Conservation (phyloP, 1,139 yeast genomes). For the Hyphopichia khmerensis region DNA sequence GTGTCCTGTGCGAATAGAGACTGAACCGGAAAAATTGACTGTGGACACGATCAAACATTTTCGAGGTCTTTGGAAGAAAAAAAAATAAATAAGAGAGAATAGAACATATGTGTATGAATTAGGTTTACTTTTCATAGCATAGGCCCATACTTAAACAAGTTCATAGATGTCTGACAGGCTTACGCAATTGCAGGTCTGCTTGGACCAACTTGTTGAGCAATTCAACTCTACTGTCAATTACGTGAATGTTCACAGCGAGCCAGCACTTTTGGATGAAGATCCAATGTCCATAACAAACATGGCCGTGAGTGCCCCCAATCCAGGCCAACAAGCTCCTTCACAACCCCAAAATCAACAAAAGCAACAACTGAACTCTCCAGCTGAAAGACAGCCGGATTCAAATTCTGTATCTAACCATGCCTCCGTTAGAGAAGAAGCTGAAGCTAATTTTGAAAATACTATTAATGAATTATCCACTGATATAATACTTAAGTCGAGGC, state of each 20-base stretch:
- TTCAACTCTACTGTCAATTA: slow-evolving; percentile 88
- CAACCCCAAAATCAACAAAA: slow-evolving; percentile 8
- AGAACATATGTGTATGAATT: no score
- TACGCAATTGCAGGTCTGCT: slow-evolving; percentile 87
- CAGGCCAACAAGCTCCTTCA: slow-evolving; percentile 22
- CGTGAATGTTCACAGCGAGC: slow-evolving; percentile 55
- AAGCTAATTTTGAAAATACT: slow-evolving; percentile 48
- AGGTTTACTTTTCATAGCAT: neutral
- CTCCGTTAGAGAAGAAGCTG: slow-evolving; percentile 15
- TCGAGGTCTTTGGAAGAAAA: no score
- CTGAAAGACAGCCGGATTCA: slow-evolving; percentile 16
- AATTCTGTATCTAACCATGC: slow-evolving; percentile 18
- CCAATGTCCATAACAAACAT: slow-evolving; percentile 38
- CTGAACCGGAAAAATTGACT: no score
- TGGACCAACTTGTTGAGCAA: slow-evolving; percentile 90
- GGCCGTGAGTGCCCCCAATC: slow-evolving; percentile 49
- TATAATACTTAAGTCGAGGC: slow-evolving; percentile 80
- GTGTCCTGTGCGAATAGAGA: no score
- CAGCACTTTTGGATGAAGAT: slow-evolving; percentile 39
- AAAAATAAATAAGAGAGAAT: no score
- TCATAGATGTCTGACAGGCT: slow-evolving; percentile 76
- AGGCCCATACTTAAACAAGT: no score
- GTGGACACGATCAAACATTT: no score
- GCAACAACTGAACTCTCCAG: slow-evolving; percentile 10
- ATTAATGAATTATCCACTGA: slow-evolving; percentile 78